A percentile compares a stretch with the other conserved stretches of the same genome.
Conservation (phyloP, 495 filamentous ascomycete species). For the Articulospora tetracladia region DNA sequence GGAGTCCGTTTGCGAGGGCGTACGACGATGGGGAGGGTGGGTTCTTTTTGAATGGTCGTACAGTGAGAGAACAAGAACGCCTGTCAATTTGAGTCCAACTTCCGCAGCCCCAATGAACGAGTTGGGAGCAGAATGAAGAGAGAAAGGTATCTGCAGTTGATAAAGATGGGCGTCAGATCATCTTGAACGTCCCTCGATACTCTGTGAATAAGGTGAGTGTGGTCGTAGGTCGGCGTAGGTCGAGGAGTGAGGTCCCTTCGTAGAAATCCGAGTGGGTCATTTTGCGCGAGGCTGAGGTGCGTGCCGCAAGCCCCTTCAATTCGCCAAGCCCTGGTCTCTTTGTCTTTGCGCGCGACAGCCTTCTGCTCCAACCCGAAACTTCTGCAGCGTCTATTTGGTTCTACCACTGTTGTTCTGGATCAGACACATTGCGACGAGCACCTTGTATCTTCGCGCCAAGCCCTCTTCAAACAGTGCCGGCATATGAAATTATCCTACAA, state of each 20-base stretch:
- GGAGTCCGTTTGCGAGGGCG: conserved; percentile 9
- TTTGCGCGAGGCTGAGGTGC: background rate
- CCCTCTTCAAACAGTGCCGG: too few species aligned
- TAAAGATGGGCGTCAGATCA: conserved; percentile 2
- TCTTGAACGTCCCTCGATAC: conserved; percentile 6
- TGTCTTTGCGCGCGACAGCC: background rate
- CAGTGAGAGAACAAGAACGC: background rate
- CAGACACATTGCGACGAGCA: too few species aligned
- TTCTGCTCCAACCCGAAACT: background rate
- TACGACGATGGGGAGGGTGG: background rate
- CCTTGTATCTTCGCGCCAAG: too few species aligned
- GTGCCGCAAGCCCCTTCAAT: background rate
- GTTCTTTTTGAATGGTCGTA: conserved; percentile 5
- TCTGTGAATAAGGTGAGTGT: too few species aligned
- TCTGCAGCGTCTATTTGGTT: background rate
- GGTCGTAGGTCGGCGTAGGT: too few species aligned
- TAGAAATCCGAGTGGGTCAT: background rate
- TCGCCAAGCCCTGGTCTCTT: background rate
- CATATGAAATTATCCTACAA: too few species aligned
- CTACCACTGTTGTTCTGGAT: background rate
- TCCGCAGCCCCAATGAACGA: background rate
- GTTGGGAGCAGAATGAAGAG: background rate
- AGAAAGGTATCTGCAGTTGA: background rate
- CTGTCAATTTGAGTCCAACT: background rate
- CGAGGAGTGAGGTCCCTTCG: too few species aligned